phyloP scores from a whole-genome alignment of 805 yeast genomes.

The Sporopachydermia quercuum region DNA sequence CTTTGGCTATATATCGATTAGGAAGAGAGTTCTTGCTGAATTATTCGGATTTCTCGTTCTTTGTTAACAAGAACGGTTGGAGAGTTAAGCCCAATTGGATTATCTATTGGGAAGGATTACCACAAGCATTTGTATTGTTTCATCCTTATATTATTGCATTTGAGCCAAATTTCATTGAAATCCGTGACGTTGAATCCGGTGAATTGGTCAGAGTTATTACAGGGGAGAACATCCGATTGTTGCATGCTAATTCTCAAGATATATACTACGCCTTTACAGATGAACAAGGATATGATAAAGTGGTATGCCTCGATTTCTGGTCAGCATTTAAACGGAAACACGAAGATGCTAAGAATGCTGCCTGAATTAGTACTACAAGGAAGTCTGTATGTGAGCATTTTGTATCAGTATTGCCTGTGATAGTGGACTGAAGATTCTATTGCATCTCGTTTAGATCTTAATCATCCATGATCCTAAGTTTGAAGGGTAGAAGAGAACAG shows the following conservation, averaged over 20 bases:
- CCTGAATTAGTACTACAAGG: not conserved
- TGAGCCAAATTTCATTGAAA: constrained; percentile 81
- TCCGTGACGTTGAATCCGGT: constrained; percentile 79
- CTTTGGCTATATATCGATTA: constrained; percentile 81
- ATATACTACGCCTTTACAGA: constrained; percentile 86
- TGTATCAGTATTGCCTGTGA: no score
- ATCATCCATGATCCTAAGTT: no score
- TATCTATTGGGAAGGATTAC: constrained; percentile 93
- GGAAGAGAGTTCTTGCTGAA: constrained; percentile 79
- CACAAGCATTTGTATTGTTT: constrained; percentile 83
- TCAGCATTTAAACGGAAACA: constrained; percentile 26
- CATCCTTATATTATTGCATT: constrained; percentile 89
- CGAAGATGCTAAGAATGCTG: constrained; percentile 11
- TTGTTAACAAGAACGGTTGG: constrained; percentile 94
- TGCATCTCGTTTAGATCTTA: no score
- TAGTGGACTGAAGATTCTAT: no score
- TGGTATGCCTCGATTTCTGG: constrained; percentile 89
- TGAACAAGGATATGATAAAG: constrained; percentile 81
- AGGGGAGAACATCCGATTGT: constrained; percentile 80
- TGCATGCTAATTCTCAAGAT: constrained; percentile 86
- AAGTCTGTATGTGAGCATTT: no score
- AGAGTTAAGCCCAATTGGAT: constrained; percentile 87
- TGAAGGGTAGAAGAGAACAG: no score
- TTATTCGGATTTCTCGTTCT: constrained; percentile 87
- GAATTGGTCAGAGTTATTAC: constrained; percentile 76